Conservation (phyloP, 1,284 basidiomycete genomes). For the Rhodotorula sp. region DNA sequence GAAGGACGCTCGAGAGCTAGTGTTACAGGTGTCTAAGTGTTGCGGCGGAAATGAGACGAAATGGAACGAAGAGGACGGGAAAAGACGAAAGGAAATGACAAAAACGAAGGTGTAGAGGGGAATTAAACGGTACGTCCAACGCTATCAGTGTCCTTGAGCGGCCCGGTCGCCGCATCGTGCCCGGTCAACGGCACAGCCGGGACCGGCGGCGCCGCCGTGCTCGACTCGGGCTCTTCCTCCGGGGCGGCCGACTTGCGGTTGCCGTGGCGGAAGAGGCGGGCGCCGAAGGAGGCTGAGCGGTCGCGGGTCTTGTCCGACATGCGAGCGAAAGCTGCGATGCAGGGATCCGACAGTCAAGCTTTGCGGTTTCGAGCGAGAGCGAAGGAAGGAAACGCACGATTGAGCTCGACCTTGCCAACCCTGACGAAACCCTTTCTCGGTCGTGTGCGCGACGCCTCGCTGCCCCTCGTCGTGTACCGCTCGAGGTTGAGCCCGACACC, state of each 20-base stretch:
- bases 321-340: conserved; percentile 13
- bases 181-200: neutral
- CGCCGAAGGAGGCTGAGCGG: conserved; percentile 1
- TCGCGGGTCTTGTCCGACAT: conserved; percentile 1
- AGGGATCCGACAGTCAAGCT: too few species aligned
- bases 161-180: neutral
- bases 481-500: conserved; percentile 23
- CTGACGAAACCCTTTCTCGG: conserved; percentile 4
- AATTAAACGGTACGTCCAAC: too few species aligned
- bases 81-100: neutral
- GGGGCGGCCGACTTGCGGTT: conserved; percentile 20
- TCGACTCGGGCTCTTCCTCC: neutral
- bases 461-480: conserved; percentile 28
- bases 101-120: too few species aligned
- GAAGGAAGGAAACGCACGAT: conserved; percentile 10
- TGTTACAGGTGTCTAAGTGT: too few species aligned
- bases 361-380: neutral
- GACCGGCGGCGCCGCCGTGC: neutral
- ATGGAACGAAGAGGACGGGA: neutral
- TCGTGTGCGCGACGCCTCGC: conserved; percentile 9
- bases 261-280: conserved; percentile 11
- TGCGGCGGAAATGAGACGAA: neutral
- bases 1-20: too few species aligned
- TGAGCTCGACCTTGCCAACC: conserved; percentile 11
- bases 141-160: neutral